phyloP scores from a whole-genome alignment of 441 rosid genomes.

The Arabidopsis hybrid region DNA sequence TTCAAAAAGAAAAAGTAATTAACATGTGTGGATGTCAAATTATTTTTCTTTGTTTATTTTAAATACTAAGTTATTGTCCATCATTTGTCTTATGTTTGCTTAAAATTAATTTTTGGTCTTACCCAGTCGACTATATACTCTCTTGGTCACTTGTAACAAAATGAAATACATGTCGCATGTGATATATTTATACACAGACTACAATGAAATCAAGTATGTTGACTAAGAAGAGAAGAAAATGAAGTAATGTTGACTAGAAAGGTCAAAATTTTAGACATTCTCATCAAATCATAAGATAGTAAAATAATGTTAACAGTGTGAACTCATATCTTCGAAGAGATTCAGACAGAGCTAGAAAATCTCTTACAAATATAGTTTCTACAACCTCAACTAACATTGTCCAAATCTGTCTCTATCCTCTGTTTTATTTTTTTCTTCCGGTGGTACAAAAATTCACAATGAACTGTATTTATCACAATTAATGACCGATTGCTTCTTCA shows the following conservation, averaged over 20 bases:
- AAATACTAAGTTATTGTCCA: too few species aligned
- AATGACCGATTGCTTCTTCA: slow-evolving; percentile 48
- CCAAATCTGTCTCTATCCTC: slow-evolving; percentile 42
- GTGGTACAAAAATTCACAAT: slow-evolving; percentile 33
- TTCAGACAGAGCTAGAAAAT: background rate
- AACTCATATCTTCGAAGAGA: slow-evolving; percentile 15
- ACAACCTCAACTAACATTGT: slow-evolving; percentile 27
- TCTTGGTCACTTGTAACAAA: background rate
- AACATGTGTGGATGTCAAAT: too few species aligned
- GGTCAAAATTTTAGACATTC: background rate
- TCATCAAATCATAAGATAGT: background rate
- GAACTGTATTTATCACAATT: slow-evolving; percentile 33
- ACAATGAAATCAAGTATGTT: slow-evolving; percentile 1
- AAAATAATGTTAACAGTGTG: slow-evolving; percentile 10
- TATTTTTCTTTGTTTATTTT: too few species aligned
- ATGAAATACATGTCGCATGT: background rate
- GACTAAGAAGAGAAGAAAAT: background rate
- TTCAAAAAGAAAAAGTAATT: too few species aligned
- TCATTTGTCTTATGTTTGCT: too few species aligned
- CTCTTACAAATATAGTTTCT: slow-evolving; percentile 9
- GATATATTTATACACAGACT: background rate
- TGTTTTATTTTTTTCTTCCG: background rate
- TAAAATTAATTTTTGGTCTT: too few species aligned
- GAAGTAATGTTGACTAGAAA: background rate
- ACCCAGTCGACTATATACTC: too few species aligned